Evolutionary conservation across 2,329 filamentous ascomycete genomes (phyloP).

Genomic region (Hypoxylon sp.): DNA sequence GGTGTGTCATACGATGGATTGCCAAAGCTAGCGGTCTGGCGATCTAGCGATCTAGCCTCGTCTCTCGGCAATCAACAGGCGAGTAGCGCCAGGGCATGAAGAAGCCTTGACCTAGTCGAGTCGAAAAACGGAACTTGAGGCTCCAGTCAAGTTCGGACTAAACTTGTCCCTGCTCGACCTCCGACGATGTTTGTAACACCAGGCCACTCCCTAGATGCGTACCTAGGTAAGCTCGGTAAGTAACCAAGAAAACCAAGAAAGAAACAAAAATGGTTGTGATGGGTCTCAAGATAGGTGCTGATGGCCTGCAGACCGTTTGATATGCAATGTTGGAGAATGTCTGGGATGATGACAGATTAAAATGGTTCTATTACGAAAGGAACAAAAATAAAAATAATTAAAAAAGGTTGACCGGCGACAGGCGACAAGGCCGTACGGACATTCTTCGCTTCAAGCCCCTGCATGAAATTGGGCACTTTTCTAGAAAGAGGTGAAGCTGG

Average conservation of each 20-base stretch:
- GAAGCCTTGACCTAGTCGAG: background rate
- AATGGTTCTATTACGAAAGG: constrained; percentile 25
- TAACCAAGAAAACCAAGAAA: background rate
- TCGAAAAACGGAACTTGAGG: constrained; percentile 9
- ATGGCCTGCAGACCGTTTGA: constrained; percentile 6
- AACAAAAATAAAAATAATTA: constrained; percentile 24
- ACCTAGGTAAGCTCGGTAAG: too few relatives aligned
- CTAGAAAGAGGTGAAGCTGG: constrained; percentile 29
- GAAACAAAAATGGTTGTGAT: constrained; percentile 1
- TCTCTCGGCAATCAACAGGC: constrained; percentile 23
- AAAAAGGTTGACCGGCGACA: constrained; percentile 27
- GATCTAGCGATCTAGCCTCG: constrained; percentile 14
- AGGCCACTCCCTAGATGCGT: too few relatives aligned
- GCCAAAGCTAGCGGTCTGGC: constrained; percentile 22
- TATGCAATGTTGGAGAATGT: background rate
- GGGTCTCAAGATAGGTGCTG: background rate
- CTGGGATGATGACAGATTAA: constrained; percentile 21
- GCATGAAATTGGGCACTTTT: constrained; percentile 39
- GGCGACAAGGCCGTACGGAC: constrained; percentile 22
- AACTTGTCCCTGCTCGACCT: background rate
- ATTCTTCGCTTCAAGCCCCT: constrained; percentile 32
- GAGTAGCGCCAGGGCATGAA: constrained; percentile 24
- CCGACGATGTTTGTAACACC: background rate
- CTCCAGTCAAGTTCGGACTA: background rate
- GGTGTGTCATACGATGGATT: constrained; percentile 22